Evolutionary conservation across 805 yeast species (phyloP).

Genomic region (Saccharomyces kudriavzevii): DNA sequence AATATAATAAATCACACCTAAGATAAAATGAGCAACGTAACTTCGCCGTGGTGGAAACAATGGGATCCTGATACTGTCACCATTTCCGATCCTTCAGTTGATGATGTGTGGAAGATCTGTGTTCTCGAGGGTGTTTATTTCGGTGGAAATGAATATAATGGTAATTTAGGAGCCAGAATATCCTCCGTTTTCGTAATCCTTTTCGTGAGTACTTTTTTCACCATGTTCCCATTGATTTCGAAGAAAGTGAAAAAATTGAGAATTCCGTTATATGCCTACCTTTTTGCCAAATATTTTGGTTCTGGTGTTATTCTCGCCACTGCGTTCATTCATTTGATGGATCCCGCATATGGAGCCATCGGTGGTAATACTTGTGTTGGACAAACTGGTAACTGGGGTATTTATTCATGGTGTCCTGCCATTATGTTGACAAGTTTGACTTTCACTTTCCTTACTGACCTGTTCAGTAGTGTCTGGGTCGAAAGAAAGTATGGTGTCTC

Average conservation of each 20-base stretch:
- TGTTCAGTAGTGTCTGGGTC: constrained; percentile 35
- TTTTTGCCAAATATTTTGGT: constrained; percentile 67
- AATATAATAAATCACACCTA: not conserved
- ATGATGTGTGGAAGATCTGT: constrained; percentile 36
- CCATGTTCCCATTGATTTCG: constrained; percentile 44
- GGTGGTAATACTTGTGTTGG: constrained; percentile 31
- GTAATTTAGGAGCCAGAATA: constrained; percentile 37
- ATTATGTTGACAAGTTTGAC: constrained; percentile 36
- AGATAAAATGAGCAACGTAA: not conserved
- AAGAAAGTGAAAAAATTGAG: constrained; percentile 24
- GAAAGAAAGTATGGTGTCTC: constrained; percentile 29
- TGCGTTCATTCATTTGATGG: constrained; percentile 65
- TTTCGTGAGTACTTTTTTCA: constrained; percentile 53
- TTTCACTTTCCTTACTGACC: constrained; percentile 35
- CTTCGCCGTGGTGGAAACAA: constrained; percentile 14
- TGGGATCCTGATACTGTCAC: constrained; percentile 25
- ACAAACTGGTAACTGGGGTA: constrained; percentile 36
- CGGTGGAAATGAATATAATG: constrained; percentile 39
- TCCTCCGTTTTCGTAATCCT: constrained; percentile 55
- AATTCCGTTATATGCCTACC: constrained; percentile 55
- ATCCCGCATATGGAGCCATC: constrained; percentile 59
- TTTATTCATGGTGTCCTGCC: constrained; percentile 42
- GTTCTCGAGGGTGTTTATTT: constrained; percentile 36
- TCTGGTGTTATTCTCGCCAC: constrained; percentile 81
- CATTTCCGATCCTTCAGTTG: constrained; percentile 22